Evolutionary conservation across 2,329 filamentous ascomycete genomes (phyloP).

Genomic region (Colletotrichum cordylinicola): DNA sequence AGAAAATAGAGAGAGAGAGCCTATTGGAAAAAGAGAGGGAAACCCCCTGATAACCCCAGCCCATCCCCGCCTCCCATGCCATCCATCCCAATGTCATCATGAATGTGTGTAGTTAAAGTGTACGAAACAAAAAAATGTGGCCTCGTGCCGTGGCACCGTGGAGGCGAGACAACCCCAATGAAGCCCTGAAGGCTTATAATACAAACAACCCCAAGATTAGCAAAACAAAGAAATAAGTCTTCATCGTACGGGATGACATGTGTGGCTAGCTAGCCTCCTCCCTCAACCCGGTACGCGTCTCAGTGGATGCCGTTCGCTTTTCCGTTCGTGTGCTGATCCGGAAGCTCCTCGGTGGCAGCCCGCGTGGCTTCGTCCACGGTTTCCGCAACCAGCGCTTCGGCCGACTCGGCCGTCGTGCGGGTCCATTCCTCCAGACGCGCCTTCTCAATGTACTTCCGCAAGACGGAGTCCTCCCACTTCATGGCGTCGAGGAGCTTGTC

Average conservation of each 20-base stretch:
- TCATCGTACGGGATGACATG: not conserved
- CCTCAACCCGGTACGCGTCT: not conserved
- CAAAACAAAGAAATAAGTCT: not conserved
- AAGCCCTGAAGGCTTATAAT: not conserved
- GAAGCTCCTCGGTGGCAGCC: slow-evolving; percentile 3
- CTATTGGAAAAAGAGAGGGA: not conserved
- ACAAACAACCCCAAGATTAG: not conserved
- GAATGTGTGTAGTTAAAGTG: not conserved
- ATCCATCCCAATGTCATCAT: slow-evolving; percentile 4
- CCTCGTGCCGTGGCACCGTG: not conserved
- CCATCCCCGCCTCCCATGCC: not conserved
- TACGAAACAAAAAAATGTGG: not conserved
- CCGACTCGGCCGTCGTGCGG: slow-evolving; percentile 41
- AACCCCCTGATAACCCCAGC: not conserved
- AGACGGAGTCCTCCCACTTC: slow-evolving; percentile 70
- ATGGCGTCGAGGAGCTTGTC: slow-evolving; percentile 75
- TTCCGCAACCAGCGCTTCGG: slow-evolving; percentile 37
- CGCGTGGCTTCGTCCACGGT: slow-evolving; percentile 33
- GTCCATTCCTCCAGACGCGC: slow-evolving; percentile 75
- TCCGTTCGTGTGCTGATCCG: slow-evolving; percentile 15
- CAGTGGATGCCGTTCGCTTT: slow-evolving; percentile 19
- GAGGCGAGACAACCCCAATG: not conserved
- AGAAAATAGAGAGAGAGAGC: not conserved
- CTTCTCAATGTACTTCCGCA: slow-evolving; percentile 71
- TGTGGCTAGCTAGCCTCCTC: not conserved